These are phyloP conservation scores for Trichosphaerium sp. DNA, from an alignment of 78 protist species.

Conservation along the genomic window DNA sequence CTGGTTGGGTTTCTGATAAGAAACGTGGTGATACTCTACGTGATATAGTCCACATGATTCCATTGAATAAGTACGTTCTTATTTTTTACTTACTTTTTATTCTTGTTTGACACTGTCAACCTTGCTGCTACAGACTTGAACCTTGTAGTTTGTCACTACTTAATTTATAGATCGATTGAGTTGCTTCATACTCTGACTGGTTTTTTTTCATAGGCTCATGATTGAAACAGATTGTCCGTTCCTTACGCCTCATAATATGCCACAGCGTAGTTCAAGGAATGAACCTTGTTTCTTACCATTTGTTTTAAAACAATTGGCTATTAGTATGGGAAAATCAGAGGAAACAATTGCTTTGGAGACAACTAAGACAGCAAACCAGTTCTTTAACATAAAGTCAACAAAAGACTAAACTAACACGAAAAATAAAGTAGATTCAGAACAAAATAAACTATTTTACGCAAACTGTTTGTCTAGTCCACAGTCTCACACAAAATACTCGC, in stretches of 20 bases:
- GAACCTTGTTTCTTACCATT: slow-evolving; percentile 28
- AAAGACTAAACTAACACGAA: no score
- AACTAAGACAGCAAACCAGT: slow-evolving; percentile 5
- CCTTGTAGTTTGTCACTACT: neutral
- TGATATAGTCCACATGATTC: slow-evolving; percentile 4
- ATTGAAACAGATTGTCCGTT: slow-evolving; percentile 51
- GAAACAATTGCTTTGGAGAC: slow-evolving; percentile 15
- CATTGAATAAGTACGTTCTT: slow-evolving; percentile 5
- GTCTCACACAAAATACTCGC: no score
- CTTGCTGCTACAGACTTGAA: neutral
- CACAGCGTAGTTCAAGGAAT: slow-evolving; percentile 9
- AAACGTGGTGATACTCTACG: slow-evolving; percentile 16
- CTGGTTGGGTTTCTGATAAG: slow-evolving; percentile 30
- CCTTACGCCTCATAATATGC: slow-evolving; percentile 31
- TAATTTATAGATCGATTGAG: no score
- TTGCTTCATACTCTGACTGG: no score
- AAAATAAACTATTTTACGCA: no score
- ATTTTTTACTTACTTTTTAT: no score
- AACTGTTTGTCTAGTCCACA: no score
- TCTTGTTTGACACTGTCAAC: no score
- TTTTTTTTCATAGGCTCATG: no score
- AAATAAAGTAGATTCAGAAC: no score
- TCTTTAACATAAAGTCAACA: no score
- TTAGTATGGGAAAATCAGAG: slow-evolving; percentile 14
- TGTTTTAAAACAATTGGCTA: slow-evolving; percentile 12